Conservation (phyloP, 805 yeast genomes). For the Candida oleophila region DNA sequence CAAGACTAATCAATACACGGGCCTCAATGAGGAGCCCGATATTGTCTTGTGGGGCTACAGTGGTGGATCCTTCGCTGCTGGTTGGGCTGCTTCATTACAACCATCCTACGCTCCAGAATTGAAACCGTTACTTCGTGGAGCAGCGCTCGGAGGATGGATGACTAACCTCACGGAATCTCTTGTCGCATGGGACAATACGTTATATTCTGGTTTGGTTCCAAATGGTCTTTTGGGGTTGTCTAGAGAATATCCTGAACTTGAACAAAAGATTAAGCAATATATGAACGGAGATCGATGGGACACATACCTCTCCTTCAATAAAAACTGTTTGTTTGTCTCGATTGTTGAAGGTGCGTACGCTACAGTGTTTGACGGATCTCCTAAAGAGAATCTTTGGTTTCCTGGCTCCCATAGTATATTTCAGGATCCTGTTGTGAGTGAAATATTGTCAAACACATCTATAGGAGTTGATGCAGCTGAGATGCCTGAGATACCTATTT, state of each 20-base stretch:
- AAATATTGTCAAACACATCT: slow-evolving; percentile 1
- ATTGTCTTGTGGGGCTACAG: slow-evolving; percentile 35
- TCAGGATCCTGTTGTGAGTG: background rate
- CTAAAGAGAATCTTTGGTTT: background rate
- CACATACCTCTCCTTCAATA: background rate
- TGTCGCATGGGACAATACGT: slow-evolving; percentile 14
- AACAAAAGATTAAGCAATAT: slow-evolving; percentile 1
- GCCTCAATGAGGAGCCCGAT: slow-evolving; percentile 16
- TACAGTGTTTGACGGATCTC: slow-evolving; percentile 2
- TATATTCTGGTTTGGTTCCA: slow-evolving; percentile 20
- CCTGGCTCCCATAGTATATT: slow-evolving; percentile 7
- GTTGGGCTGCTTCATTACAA: slow-evolving; percentile 38
- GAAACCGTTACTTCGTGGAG: slow-evolving; percentile 22
- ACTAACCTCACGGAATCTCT: slow-evolving; percentile 19
- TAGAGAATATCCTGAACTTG: slow-evolving; percentile 20
- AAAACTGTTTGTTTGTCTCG: slow-evolving; percentile 1
- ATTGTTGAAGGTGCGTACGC: background rate
- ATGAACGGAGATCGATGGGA: background rate
- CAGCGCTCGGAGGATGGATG: slow-evolving; percentile 27
- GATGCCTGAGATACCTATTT: slow-evolving; percentile 20
- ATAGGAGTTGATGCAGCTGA: slow-evolving; percentile 8
- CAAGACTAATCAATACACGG: slow-evolving; percentile 14
- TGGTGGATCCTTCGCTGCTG: slow-evolving; percentile 38
- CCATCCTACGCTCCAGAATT: slow-evolving; percentile 37
- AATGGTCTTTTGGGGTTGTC: slow-evolving; percentile 20